These are phyloP conservation scores for Cytospora mali DNA, from an alignment of 2,329 filamentous ascomycete species.

Conservation along the genomic window DNA sequence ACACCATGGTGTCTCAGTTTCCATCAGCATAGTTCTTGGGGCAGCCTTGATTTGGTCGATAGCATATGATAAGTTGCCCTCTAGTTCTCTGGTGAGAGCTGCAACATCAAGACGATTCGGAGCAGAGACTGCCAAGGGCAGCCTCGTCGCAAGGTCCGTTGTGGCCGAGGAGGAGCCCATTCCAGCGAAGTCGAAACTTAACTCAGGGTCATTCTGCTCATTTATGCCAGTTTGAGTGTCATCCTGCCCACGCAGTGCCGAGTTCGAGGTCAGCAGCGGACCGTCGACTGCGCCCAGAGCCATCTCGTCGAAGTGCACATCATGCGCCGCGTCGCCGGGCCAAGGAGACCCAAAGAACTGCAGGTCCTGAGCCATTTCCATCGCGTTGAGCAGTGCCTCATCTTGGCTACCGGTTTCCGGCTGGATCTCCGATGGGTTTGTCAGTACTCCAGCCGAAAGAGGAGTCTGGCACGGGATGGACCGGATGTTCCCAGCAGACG, in stretches of 20 bases:
- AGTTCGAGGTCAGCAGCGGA: neutral
- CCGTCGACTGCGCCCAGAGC: neutral
- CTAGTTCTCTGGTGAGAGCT: constrained; percentile 10
- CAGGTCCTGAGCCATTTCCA: neutral
- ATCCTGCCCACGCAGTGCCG: neutral
- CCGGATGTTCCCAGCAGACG: neutral
- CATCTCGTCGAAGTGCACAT: neutral
- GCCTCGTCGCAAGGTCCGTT: neutral
- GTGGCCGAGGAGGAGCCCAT: neutral
- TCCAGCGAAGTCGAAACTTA: neutral
- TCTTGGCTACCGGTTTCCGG: neutral
- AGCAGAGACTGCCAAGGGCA: neutral
- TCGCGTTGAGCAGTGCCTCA: neutral
- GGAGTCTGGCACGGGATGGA: neutral
- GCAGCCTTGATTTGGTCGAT: constrained; percentile 57
- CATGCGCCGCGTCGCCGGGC: neutral
- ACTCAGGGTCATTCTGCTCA: neutral
- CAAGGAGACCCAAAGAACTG: neutral
- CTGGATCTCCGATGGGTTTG: neutral
- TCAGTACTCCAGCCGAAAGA: neutral
- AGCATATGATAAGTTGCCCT: constrained; percentile 21
- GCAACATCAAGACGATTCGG: constrained; percentile 9
- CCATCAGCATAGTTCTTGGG: constrained; percentile 49
- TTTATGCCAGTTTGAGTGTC: neutral
- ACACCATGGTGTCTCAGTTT: constrained; percentile 56